These are phyloP conservation scores for Dinochytrium kinnereticum DNA, from an alignment of 371 early-diverging fungal genomes.

Conservation along the genomic window DNA sequence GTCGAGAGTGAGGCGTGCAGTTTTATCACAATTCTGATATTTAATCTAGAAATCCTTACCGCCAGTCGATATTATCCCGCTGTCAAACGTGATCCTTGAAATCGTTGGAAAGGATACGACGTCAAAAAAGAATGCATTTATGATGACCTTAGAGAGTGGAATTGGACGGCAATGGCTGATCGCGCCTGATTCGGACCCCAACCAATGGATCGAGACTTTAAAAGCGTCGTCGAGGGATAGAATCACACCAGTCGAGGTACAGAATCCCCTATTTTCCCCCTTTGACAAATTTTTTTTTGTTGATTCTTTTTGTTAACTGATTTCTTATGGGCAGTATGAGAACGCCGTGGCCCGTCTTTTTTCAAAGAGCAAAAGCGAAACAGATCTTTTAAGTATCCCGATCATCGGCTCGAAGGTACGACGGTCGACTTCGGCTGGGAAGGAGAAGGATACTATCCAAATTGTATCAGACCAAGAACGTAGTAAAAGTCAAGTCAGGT, in stretches of 20 bases:
- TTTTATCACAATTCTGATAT: slow-evolving; percentile 6
- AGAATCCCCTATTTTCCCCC: no score
- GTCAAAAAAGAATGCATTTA: slow-evolving; percentile 48
- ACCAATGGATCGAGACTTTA: slow-evolving; percentile 48
- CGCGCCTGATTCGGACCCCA: slow-evolving; percentile 42
- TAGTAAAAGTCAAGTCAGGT: slow-evolving; percentile 38
- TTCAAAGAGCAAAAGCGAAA: slow-evolving; percentile 14
- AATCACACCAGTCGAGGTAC: slow-evolving; percentile 40
- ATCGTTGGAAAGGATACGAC: slow-evolving; percentile 42
- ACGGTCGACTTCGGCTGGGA: slow-evolving; percentile 14
- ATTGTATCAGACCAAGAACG: slow-evolving; percentile 6
- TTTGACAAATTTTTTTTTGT: no score
- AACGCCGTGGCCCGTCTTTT: slow-evolving; percentile 10
- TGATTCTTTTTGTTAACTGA: no score
- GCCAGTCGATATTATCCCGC: slow-evolving; percentile 43
- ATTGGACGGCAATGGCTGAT: slow-evolving; percentile 43
- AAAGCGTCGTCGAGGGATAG: slow-evolving; percentile 36
- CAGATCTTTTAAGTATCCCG: slow-evolving; percentile 6
- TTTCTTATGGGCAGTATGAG: slow-evolving; percentile 11
- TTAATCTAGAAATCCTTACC: slow-evolving; percentile 24
- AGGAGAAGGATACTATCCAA: slow-evolving; percentile 16
- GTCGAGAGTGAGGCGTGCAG: slow-evolving; percentile 24
- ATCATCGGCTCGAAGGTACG: neutral
- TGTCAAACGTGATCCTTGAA: slow-evolving; percentile 36
- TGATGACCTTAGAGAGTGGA: slow-evolving; percentile 21